A percentile compares a stretch with the other conserved stretches of the same genome.
These are phyloP conservation scores for Toxoplasma gondii DNA, from an alignment of 169 alveolate species.

Conservation along the genomic window DNA sequence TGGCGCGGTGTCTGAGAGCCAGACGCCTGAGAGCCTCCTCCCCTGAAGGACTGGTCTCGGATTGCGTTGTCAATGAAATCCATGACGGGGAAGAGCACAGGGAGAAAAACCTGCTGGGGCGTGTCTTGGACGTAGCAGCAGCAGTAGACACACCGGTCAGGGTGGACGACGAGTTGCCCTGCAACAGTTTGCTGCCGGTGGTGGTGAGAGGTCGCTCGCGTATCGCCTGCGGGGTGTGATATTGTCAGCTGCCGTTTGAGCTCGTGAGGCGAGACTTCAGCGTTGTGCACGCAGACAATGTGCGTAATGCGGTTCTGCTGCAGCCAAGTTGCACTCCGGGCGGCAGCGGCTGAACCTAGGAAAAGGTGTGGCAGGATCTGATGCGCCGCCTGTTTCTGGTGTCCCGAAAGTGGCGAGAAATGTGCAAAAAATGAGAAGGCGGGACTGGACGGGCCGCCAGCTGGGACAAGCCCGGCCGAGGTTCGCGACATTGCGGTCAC, in stretches of 20 bases:
- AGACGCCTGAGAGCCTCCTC: neutral
- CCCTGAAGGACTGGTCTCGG: neutral
- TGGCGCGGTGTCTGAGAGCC: neutral
- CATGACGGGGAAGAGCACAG: neutral
- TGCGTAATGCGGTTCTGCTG: conserved; percentile 23
- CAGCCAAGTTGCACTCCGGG: conserved; percentile 28
- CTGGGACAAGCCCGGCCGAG: neutral
- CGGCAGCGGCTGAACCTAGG: conserved; percentile 30
- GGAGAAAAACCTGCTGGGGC: conserved; percentile 26
- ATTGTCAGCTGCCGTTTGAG: neutral
- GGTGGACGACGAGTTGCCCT: conserved; percentile 17
- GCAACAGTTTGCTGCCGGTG: neutral
- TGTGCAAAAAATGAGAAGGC: conserved; percentile 34
- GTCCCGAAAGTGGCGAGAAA: conserved; percentile 17
- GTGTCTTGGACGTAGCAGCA: conserved; percentile 42
- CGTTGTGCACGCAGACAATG: conserved; percentile 32
- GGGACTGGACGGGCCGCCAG: neutral
- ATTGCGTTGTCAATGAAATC: conserved; percentile 1
- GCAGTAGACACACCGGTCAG: conserved; percentile 28
- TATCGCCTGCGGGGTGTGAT: neutral
- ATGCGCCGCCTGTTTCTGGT: conserved; percentile 35
- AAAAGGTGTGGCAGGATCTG: conserved; percentile 37
- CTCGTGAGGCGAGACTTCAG: neutral
- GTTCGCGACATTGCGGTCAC: neutral
- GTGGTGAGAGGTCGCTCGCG: too few species aligned